Conservation (phyloP, 352 stramenopile species). For the Salisapilia sapeloensis region DNA sequence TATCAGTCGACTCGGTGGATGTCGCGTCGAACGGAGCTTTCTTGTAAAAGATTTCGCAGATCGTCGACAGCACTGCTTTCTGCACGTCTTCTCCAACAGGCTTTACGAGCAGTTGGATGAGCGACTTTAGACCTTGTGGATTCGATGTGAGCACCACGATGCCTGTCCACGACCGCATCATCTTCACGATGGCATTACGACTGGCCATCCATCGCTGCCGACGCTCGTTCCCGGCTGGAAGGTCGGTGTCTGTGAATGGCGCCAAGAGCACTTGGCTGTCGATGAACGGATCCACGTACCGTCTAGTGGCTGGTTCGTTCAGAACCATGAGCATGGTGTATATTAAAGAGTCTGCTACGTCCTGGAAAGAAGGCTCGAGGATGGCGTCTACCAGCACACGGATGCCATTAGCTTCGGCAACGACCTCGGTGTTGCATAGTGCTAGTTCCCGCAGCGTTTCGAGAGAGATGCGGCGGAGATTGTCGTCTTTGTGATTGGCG, state of each 20-base stretch:
- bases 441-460: slow-evolving; percentile 74
- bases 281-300: slow-evolving; percentile 78
- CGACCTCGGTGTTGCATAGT: slow-evolving; percentile 63
- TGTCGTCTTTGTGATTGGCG: slow-evolving; percentile 79
- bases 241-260: slow-evolving; percentile 79
- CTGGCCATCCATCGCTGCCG: slow-evolving; percentile 81
- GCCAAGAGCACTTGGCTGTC: slow-evolving; percentile 75
- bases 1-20: slow-evolving; percentile 11
- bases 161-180: slow-evolving; percentile 84
- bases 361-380: slow-evolving; percentile 76
- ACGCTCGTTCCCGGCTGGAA: slow-evolving; percentile 64
- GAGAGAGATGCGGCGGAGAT: slow-evolving; percentile 71
- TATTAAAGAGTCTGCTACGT: slow-evolving; percentile 68
- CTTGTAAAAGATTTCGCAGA: slow-evolving; percentile 84
- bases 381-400: slow-evolving; percentile 77
- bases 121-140: slow-evolving; percentile 67
- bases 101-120: slow-evolving; percentile 76
- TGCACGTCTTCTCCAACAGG: slow-evolving; percentile 80
- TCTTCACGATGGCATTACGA: slow-evolving; percentile 77
- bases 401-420: slow-evolving; percentile 69
- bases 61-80: slow-evolving; percentile 74
- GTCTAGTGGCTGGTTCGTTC: slow-evolving; percentile 68
- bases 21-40: slow-evolving; percentile 51
- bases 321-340: slow-evolving; percentile 76
- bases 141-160: slow-evolving; percentile 79